These are phyloP conservation scores for Hypoxylon sp. DNA, from an alignment of 2,329 filamentous ascomycete genomes.

Conservation along the genomic window DNA sequence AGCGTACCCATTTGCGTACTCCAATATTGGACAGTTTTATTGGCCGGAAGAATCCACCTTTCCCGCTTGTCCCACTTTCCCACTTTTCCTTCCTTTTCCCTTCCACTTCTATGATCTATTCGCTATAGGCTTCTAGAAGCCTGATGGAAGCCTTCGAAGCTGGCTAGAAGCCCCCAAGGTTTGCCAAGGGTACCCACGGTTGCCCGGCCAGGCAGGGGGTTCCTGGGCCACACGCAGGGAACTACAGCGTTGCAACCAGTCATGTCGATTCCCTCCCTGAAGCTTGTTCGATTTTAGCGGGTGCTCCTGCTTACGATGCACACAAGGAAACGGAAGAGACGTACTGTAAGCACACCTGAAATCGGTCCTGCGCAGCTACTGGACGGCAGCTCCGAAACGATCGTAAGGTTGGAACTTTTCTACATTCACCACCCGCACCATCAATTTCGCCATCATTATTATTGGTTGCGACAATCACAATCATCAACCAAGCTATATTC, in stretches of 20 bases:
- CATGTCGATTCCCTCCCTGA: slow-evolving; percentile 39
- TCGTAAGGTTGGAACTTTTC: slow-evolving; percentile 35
- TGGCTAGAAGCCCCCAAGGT: slow-evolving; percentile 43
- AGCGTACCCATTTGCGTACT: slow-evolving; percentile 9
- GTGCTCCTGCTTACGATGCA: slow-evolving; percentile 51
- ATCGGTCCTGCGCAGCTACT: slow-evolving; percentile 43
- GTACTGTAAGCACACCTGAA: slow-evolving; percentile 47
- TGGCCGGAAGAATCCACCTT: slow-evolving; percentile 42
- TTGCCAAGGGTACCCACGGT: slow-evolving; percentile 40
- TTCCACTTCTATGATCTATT: slow-evolving; percentile 32
- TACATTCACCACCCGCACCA: slow-evolving; percentile 30
- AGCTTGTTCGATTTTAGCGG: slow-evolving; percentile 41
- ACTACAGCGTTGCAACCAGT: slow-evolving; percentile 43
- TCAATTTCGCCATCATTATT: slow-evolving; percentile 38
- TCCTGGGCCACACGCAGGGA: slow-evolving; percentile 45
- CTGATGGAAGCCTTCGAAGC: slow-evolving; percentile 51
- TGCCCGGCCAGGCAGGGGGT: slow-evolving; percentile 43
- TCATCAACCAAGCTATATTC: slow-evolving; percentile 25
- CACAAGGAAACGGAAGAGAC: slow-evolving; percentile 27
- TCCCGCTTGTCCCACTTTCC: slow-evolving; percentile 40
- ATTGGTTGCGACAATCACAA: slow-evolving; percentile 36
- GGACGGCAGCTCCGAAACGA: slow-evolving; percentile 49
- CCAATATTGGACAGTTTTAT: slow-evolving; percentile 14
- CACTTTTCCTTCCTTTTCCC: slow-evolving; percentile 32
- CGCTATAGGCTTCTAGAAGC: slow-evolving; percentile 52